Evolutionary conservation across 805 yeast genomes (phyloP).

Genomic region (Yarrowia porcina): DNA sequence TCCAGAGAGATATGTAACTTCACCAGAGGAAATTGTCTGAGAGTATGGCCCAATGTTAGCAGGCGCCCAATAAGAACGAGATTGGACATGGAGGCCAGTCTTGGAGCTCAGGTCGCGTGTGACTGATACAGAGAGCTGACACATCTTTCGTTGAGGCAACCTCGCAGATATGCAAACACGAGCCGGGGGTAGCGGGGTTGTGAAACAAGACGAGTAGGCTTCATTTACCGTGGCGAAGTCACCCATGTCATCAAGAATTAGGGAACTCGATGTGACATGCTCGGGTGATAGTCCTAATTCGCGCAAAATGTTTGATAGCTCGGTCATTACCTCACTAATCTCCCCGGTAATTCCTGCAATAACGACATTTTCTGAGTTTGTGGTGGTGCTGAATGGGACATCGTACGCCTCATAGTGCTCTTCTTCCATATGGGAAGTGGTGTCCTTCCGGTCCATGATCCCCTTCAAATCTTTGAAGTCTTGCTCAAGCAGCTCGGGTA

Average conservation of each 20-base stretch:
- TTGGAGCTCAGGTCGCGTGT: constrained; percentile 39
- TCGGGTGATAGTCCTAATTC: constrained; percentile 28
- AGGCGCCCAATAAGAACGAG: constrained; percentile 97
- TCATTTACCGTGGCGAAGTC: constrained; percentile 60
- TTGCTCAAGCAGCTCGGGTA: not conserved
- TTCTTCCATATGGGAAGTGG: not conserved
- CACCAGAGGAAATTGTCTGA: constrained; percentile 60
- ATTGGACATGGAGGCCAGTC: constrained; percentile 82
- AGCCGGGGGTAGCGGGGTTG: constrained; percentile 73
- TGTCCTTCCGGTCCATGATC: not conserved
- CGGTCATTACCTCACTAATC: not conserved
- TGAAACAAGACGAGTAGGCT: constrained; percentile 57
- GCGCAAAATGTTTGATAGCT: not conserved
- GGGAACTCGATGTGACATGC: constrained; percentile 56
- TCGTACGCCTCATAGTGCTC: not conserved
- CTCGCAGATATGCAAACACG: constrained; percentile 75
- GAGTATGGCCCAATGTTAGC: constrained; percentile 98
- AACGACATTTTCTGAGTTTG: not conserved
- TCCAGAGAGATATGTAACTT: constrained; percentile 70
- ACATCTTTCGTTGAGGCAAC: constrained; percentile 47
- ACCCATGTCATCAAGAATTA: constrained; percentile 62
- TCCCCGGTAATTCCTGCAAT: constrained; percentile 2
- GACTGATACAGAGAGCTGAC: constrained; percentile 55
- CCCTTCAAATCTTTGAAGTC: not conserved
- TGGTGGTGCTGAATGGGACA: not conserved